Evolutionary conservation across 495 filamentous ascomycete species (phyloP), one percentile per base, ranked within the genome.

Genomic region (Podospora australis): DNA sequence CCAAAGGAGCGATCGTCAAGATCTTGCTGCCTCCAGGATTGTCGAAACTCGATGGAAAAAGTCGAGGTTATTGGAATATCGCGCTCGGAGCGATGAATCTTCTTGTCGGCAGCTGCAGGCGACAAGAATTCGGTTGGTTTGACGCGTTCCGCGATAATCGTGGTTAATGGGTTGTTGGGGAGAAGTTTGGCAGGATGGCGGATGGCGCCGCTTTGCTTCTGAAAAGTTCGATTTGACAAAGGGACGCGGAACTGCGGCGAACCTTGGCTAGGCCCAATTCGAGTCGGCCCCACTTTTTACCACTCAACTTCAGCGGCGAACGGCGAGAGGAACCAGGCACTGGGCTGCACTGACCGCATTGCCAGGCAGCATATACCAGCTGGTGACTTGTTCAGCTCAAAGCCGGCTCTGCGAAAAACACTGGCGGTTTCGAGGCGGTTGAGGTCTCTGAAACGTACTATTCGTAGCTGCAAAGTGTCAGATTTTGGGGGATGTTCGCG

Each of bases 111-210:
- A 23, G 25, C 52, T 48, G 56, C 54, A 17, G 47, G 54, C 59
- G 48, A 54, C 36, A 51, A 52, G 46, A 59, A 60, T 58, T 36
- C 47, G 53, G 56, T 50, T 50, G 57, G 59, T 52, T 43, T 57
- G 63, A 62, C 58, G 61, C 68, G 68, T 64, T 63, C 64, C 54
- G 62, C 56, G 64, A 64, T 68, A 54, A 40, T 52, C 52, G 57
- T 38, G 34, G 51, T 24, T 35, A 24, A 36, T 10, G 25, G 50
- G 60, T 54, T 54, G 63, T 42, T 46, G 47, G 30, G 39, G 44
- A 46, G 34, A 57, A 59, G 63, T 68, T 65, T 59, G 51, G 56
- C 51, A 36, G 55, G 53, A 54, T 56, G 47, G 50, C 45, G 49
- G 58, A 56, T 58, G 55, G 52, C 32, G 46, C 46, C 28, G 38